Evolutionary conservation across 2,329 filamentous ascomycete genomes (phyloP), one percentile per base, ranked within the genome.

Genomic region (Aspergillus tubingensis): DNA sequence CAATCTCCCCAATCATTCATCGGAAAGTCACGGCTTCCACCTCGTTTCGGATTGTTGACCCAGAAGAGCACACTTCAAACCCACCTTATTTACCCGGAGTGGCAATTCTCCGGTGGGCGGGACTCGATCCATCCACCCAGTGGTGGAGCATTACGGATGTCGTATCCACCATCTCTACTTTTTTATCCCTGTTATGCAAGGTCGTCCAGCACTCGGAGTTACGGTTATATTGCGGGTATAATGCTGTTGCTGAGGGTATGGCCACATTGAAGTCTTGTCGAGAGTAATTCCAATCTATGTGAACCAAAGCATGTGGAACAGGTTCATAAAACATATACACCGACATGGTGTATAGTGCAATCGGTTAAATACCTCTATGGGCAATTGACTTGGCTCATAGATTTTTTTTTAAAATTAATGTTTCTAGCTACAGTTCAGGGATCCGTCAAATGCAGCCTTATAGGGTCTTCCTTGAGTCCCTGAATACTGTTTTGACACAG

Each of bases 71-170:
- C n/a, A 25, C n/a, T 19, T 43, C 25, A 17, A 17, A 8, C 7
- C 5, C 30, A 21, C 25, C 25, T 50, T 32, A 30, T 32, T 50
- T 50, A 50, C 47, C 47, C 47, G 47, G 47, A 32, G 27, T 32
- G 47, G 47, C 47, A 50, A 50, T 50, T 50, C 25, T 50, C 47
- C 47, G 47, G 47, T 50, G 47, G 47, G 47, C 30, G 25, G 27
- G 25, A 32, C 47, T 32, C 4, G 25, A 17, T 27, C 25, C 47
- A 15, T 50, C 47, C 41, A 23, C 17, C 41, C 19, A 21, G 10
- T 44, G 25, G 47, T 32, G 47, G 47, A 50, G 47, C 30, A 21
- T 44, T 23, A 44, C 25, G 8, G 47, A 2, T 11, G 23, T 8
- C 47, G 27, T 49, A 49, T 17, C 47, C 47, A 49, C 47, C 13